Conservation (phyloP, 805 yeast genomes). For the Cyberlindnera nakhonratchasimensis region DNA sequence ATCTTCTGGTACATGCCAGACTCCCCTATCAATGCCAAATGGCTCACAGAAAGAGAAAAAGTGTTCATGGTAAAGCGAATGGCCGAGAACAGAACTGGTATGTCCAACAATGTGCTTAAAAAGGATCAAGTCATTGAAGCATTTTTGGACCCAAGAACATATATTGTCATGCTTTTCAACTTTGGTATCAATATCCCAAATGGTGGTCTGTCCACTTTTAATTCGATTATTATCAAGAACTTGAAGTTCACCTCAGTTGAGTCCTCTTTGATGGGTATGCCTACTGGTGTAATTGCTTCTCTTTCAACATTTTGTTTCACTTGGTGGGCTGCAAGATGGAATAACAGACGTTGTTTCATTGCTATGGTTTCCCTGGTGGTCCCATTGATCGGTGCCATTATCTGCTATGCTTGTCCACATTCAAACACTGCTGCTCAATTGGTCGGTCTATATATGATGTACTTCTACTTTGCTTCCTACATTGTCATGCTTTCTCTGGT, state of each 20-base stretch:
- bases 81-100: slow-evolving; percentile 42
- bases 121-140: slow-evolving; percentile 43
- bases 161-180: slow-evolving; percentile 31
- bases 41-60: slow-evolving; percentile 41
- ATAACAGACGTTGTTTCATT: slow-evolving; percentile 28
- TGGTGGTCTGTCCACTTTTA: slow-evolving; percentile 33
- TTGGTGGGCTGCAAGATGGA: slow-evolving; percentile 32
- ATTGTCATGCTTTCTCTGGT: slow-evolving; percentile 32
- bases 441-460: slow-evolving; percentile 32
- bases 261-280: slow-evolving; percentile 28
- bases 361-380: slow-evolving; percentile 28
- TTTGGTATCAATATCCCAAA: slow-evolving; percentile 32
- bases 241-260: slow-evolving; percentile 25
- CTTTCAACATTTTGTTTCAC: slow-evolving; percentile 31
- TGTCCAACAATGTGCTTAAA: slow-evolving; percentile 38
- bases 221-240: slow-evolving; percentile 27
- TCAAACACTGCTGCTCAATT: slow-evolving; percentile 29
- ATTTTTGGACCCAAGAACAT: slow-evolving; percentile 38
- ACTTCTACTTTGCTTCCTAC: slow-evolving; percentile 33
- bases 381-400: slow-evolving; percentile 29
- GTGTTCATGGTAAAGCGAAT: slow-evolving; percentile 40
- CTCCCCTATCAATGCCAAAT: slow-evolving; percentile 47
- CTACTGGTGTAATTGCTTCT: slow-evolving; percentile 32
- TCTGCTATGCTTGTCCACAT: slow-evolving; percentile 21
- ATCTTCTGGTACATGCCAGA: slow-evolving; percentile 45